Conservation (phyloP, 148 eudicot genomes). For the Rhododendron griersonianum region DNA sequence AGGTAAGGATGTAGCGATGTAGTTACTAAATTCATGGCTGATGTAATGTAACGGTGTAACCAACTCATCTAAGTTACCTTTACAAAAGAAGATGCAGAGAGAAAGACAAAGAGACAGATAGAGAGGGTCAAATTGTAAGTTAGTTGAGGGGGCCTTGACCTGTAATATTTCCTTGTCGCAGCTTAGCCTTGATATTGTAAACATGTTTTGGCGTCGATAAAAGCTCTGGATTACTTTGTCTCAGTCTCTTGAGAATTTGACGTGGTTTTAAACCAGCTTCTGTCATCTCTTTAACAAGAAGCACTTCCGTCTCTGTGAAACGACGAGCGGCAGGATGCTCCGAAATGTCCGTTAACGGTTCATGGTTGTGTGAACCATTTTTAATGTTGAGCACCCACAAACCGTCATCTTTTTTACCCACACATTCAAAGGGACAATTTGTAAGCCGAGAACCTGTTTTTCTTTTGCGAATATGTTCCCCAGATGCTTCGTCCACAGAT, state of each 20-base stretch:
- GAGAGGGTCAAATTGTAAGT: neutral
- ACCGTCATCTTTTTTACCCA: slow-evolving; percentile 57
- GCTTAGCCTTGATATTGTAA: slow-evolving; percentile 66
- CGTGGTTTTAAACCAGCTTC: slow-evolving; percentile 77
- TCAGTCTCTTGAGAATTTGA: slow-evolving; percentile 60
- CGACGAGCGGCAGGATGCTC: slow-evolving; percentile 74
- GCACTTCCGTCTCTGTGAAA: slow-evolving; percentile 59
- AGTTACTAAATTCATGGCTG: neutral
- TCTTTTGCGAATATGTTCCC: slow-evolving; percentile 39
- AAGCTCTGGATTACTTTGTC: slow-evolving; percentile 64
- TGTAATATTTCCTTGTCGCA: slow-evolving; percentile 55
- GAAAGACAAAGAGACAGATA: neutral
- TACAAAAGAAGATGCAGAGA: neutral
- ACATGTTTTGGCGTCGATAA: slow-evolving; percentile 65
- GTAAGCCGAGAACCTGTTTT: slow-evolving; percentile 52
- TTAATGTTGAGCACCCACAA: slow-evolving; percentile 56
- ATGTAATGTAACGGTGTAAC: neutral
- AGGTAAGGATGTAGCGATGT: neutral
- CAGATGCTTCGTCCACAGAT: slow-evolving; percentile 31
- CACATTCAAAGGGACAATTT: slow-evolving; percentile 67
- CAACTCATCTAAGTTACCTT: neutral
- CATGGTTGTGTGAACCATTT: slow-evolving; percentile 67
- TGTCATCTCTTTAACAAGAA: slow-evolving; percentile 63
- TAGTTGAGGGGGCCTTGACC: slow-evolving; percentile 16
- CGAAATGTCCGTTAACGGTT: slow-evolving; percentile 59